Evolutionary conservation across 208 protist species (phyloP), one percentile per base, ranked within the genome.

Genomic region (Crithidia expoeki): DNA sequence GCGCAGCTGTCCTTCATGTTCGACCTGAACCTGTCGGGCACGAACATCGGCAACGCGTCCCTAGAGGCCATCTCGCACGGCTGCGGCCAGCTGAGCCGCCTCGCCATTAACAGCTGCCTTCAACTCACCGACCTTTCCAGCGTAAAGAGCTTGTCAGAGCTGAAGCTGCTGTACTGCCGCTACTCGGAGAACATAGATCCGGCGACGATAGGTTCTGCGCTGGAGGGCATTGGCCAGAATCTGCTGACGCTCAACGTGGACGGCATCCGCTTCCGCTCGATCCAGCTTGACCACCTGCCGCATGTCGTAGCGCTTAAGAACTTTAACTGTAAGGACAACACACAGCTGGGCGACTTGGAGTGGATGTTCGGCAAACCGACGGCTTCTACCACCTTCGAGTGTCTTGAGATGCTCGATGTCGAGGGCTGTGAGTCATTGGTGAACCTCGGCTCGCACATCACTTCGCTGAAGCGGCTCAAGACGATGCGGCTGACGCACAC

Each of bases 81-180:
- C 28, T 91, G 85, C 70, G 23, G 36, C 3, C 85, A 91, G 74
- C 85, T 91, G 33, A 86, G 81, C 61, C 82, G 85, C 9, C 83
- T 91, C 25, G 85, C 83, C 32, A 88, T 91, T 72, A 91, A 91
- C 77, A 91, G 85, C 77, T 91, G 85, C 70, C 76, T 79, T 2
- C 57, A 77, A 9, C 55, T 91, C 46, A 86, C 81, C 2, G 76
- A 77, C 55, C 69, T 91, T 33, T 72, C 79, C 17, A 76, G 69
- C 36, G 33, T 84, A 36, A 60, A 56, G 17, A 84, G 85, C 47
- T 62, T 91, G 32, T 75, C 72, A 57, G 80, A 88, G 74, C 75
- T 91, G n/a, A 88, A 86, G 56, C 72, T 91, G 61, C 70, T 91
- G 27, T 91, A 91, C 77, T 91, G 85, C 74, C 85, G 85, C 71